phyloP scores from a whole-genome alignment of 1,139 yeast genomes.

The Yamadazyma pseudoaaseri region DNA sequence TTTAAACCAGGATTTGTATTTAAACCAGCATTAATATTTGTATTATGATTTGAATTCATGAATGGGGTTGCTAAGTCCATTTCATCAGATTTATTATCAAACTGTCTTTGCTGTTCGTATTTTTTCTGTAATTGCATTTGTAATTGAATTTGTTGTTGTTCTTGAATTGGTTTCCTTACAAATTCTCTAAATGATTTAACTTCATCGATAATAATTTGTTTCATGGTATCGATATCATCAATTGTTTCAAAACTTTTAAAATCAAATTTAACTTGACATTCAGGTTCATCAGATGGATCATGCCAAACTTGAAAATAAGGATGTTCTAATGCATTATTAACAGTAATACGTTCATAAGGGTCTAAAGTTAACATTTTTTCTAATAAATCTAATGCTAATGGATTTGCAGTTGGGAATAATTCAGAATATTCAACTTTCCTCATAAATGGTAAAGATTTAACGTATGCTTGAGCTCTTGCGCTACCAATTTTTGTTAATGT shows the following conservation, averaged over 20 bases:
- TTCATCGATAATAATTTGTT: constrained; percentile 75
- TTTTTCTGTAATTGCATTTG: constrained; percentile 36
- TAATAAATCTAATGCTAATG: constrained; percentile 80
- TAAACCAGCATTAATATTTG: constrained; percentile 23
- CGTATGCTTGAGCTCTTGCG: constrained; percentile 87
- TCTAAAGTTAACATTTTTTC: constrained; percentile 84
- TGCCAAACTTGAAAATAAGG: constrained; percentile 94
- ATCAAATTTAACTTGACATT: constrained; percentile 79
- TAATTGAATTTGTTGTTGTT: constrained; percentile 53
- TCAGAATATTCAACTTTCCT: constrained; percentile 74
- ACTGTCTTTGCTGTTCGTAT: constrained; percentile 25
- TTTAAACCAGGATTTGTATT: constrained; percentile 29
- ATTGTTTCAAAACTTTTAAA: constrained; percentile 81
- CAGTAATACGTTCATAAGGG: constrained; percentile 83
- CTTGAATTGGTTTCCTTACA: constrained; percentile 75
- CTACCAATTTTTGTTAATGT: constrained; percentile 85
- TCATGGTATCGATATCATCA: constrained; percentile 77
- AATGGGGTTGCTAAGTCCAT: constrained; percentile 19
- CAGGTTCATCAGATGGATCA: constrained; percentile 93
- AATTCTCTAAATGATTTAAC: constrained; percentile 76
- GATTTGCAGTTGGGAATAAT: constrained; percentile 82
- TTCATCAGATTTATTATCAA: constrained; percentile 8
- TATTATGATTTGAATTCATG: constrained; percentile 10
- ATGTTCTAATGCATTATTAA: constrained; percentile 84
- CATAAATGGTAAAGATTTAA: constrained; percentile 79